These are phyloP conservation scores for Neonectria sp. DNA, from an alignment of 2,329 filamentous ascomycete genomes.

Conservation along the genomic window DNA sequence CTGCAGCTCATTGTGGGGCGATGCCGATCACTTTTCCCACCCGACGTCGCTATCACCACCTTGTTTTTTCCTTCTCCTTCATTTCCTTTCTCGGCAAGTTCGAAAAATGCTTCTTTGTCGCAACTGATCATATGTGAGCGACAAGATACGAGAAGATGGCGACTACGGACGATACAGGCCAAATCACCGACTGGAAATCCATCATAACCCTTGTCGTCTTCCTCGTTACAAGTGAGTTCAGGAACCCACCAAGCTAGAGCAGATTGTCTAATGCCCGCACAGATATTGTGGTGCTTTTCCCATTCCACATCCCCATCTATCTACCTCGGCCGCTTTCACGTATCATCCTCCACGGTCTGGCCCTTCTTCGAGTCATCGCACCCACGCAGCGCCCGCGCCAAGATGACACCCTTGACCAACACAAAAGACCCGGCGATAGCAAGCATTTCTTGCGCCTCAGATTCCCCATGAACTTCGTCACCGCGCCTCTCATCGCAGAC, in stretches of 20 bases:
- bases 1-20: background rate
- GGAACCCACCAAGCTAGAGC: background rate
- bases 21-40: background rate
- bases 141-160: slow-evolving; percentile 25
- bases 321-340: slow-evolving; percentile 68
- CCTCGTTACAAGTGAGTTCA: slow-evolving; percentile 76
- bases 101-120: background rate
- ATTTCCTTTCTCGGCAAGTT: background rate
- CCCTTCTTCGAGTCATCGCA: slow-evolving; percentile 66
- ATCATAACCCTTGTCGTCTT: slow-evolving; percentile 81
- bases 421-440: slow-evolving; percentile 38
- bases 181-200: slow-evolving; percentile 76
- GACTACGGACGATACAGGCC: slow-evolving; percentile 37
- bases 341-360: slow-evolving; percentile 55
- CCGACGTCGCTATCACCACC: background rate
- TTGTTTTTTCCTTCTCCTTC: background rate
- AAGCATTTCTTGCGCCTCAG: slow-evolving; percentile 63
- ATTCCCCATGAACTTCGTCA: slow-evolving; percentile 80
- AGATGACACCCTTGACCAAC: slow-evolving; percentile 41
- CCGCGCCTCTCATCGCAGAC: slow-evolving; percentile 78
- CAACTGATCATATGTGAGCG: background rate
- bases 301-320: slow-evolving; percentile 75
- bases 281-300: slow-evolving; percentile 80
- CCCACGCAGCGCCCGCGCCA: slow-evolving; percentile 49
- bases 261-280: slow-evolving; percentile 19